Evolutionary conservation across 192 early-diverging fungal species (phyloP).

Genomic region (Phycomyces blakesleeanus): DNA sequence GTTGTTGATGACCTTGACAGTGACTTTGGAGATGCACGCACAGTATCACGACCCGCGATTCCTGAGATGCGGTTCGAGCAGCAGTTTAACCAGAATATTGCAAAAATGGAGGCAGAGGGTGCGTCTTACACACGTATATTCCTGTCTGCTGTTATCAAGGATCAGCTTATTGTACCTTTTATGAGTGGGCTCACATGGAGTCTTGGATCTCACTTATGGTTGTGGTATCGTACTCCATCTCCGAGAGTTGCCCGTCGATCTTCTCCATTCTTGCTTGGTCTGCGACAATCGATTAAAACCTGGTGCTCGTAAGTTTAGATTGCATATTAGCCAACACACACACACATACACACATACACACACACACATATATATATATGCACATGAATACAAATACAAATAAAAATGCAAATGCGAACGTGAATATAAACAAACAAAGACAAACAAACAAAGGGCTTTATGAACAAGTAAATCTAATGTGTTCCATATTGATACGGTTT

Average conservation of each 20-base stretch:
- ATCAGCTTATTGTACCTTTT: slow-evolving; percentile 36
- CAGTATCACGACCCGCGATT: slow-evolving; percentile 16
- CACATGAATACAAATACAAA: no score
- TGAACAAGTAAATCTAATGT: neutral
- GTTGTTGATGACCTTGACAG: neutral
- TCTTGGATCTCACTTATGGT: slow-evolving; percentile 21
- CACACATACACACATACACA: no score
- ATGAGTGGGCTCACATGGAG: slow-evolving; percentile 35
- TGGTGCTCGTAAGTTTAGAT: neutral
- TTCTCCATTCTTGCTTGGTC: neutral
- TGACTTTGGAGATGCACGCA: slow-evolving; percentile 10
- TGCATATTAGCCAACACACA: no score
- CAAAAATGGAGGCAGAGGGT: slow-evolving; percentile 10
- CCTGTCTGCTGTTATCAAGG: slow-evolving; percentile 28
- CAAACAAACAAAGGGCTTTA: neutral
- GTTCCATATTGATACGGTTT: no score
- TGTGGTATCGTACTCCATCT: slow-evolving; percentile 25
- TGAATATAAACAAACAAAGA: neutral
- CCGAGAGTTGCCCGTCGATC: neutral
- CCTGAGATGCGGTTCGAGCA: slow-evolving; percentile 38
- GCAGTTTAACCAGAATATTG: slow-evolving; percentile 27
- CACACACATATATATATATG: no score
- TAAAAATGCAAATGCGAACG: no score
- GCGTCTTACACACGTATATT: slow-evolving; percentile 15
- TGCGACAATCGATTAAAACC: neutral